Evolutionary conservation across 2,329 filamentous ascomycete genomes (phyloP), one percentile per base, ranked within the genome.

Genomic region (Penicillium sp.): DNA sequence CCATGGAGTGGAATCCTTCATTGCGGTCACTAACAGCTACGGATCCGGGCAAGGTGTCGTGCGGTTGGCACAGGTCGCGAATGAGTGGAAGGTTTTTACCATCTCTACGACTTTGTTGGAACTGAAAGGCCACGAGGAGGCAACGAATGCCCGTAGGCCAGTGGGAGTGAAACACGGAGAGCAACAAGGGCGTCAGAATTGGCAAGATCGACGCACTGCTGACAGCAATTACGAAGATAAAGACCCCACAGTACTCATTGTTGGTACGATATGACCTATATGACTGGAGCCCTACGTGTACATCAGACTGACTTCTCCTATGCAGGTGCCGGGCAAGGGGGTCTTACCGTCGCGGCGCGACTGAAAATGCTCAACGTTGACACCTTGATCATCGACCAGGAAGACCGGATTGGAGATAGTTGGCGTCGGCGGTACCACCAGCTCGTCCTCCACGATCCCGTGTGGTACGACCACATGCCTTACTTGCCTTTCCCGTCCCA

Each of bases 381-480:
- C 12, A 74, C 83, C 0, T 75, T 89, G 1, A 67, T 89, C n/a
- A 77, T 89, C 20, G 87, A 89, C 64, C 76, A 79, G 22, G 84
- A 87, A 57, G 76, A 81, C 0, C 77, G 81, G 2, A 76, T 89
- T 0, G 87, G 87, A 14, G 86, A 89, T 63, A 88, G 85, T 69
- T 89, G 87, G 87, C 79, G 86, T 15, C 78, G 80, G 41, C 75
- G 87, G 48, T 89, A 89, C 64, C 82, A 85, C 62, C 84, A 88
- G 60, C 82, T 90, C 0, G 86, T 90, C 0, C 82, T 88, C 0
- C 88, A 91, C 65, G 88, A 90, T 64, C 86, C 87, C 0, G 84
- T 90, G 2, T 87, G 78, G 72, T 80, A 76, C 56, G 75, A 77
- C 53, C 78, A 81, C 67, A 76, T 89, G 77, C 85, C 88, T 0